A percentile compares a stretch with the other conserved stretches of the same genome.
phyloP scores from a whole-genome alignment of 805 yeast species.

The Teunomyces barrocoloradensis region DNA sequence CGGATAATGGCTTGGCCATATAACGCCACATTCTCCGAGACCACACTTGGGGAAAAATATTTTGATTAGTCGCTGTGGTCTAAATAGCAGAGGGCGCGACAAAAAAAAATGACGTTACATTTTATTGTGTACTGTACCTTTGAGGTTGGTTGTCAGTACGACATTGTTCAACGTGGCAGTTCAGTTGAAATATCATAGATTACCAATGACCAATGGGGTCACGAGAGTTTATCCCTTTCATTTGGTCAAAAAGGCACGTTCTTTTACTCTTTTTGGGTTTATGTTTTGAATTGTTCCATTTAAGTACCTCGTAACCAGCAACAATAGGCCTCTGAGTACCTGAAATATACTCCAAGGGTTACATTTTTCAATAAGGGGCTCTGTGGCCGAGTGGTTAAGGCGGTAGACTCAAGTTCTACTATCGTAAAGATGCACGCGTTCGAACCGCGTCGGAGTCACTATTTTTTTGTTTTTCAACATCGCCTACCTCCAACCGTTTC shows the following conservation, averaged over 20 bases:
- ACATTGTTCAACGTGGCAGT: background rate
- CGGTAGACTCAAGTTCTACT: conserved; percentile 4
- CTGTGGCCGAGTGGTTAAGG: conserved; percentile 5
- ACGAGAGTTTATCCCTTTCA: no score
- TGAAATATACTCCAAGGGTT: background rate
- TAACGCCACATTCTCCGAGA: background rate
- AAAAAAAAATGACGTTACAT: no score
- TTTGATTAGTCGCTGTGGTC: background rate
- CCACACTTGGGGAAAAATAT: background rate
- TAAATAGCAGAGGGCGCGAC: no score
- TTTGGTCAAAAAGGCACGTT: no score
- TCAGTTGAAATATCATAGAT: no score
- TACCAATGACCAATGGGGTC: no score
- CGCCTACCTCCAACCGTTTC: no score
- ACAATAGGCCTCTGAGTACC: no score
- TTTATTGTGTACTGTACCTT: background rate
- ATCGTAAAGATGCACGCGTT: conserved; percentile 5
- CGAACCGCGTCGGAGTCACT: conserved; percentile 5
- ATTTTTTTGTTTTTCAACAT: background rate
- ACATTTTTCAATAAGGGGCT: background rate
- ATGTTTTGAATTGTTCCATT: no score
- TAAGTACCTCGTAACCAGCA: no score
- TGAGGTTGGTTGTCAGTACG: background rate
- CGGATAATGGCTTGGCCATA: background rate
- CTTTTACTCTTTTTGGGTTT: no score